phyloP scores from a whole-genome alignment of 2,329 filamentous ascomycete genomes.

The Cladosporium phlei region DNA sequence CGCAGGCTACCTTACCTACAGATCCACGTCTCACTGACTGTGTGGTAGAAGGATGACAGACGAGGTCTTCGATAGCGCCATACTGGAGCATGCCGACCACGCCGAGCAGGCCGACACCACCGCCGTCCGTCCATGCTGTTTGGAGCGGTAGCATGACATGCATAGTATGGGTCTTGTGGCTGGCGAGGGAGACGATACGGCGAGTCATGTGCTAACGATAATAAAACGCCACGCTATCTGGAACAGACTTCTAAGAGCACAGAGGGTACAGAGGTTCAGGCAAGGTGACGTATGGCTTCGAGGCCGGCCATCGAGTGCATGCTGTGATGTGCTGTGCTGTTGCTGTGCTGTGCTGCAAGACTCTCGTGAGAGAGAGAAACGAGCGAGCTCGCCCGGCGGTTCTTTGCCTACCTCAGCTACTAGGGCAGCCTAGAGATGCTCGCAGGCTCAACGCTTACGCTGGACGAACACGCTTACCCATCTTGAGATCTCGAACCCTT shows the following conservation, averaged over 20 bases:
- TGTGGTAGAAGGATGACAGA: background rate
- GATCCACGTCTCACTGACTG: slow-evolving; percentile 9
- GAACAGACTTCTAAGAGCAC: slow-evolving; percentile 12
- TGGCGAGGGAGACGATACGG: slow-evolving; percentile 1
- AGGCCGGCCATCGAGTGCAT: slow-evolving; percentile 5
- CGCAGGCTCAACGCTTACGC: slow-evolving; percentile 13
- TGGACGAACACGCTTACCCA: slow-evolving; percentile 8
- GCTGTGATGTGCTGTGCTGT: too few species aligned
- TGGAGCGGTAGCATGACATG: too few species aligned
- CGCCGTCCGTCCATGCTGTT: too few species aligned
- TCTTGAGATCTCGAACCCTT: too few species aligned
- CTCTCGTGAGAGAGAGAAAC: slow-evolving; percentile 6
- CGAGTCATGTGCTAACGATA: slow-evolving; percentile 11
- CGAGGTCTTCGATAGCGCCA: background rate
- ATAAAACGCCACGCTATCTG: slow-evolving; percentile 14
- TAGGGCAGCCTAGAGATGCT: slow-evolving; percentile 12
- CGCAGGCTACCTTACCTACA: slow-evolving; percentile 3
- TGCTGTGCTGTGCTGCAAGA: slow-evolving; percentile 13
- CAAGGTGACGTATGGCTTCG: slow-evolving; percentile 16
- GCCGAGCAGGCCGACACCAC: too few species aligned
- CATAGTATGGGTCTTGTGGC: too few species aligned
- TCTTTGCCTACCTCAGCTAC: too few species aligned
- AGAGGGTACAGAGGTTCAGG: slow-evolving; percentile 2
- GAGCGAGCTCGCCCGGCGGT: slow-evolving; percentile 6
- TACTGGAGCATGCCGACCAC: too few species aligned